Conservation (phyloP, 2,329 filamentous ascomycete genomes). For the Polychaeton citri region DNA sequence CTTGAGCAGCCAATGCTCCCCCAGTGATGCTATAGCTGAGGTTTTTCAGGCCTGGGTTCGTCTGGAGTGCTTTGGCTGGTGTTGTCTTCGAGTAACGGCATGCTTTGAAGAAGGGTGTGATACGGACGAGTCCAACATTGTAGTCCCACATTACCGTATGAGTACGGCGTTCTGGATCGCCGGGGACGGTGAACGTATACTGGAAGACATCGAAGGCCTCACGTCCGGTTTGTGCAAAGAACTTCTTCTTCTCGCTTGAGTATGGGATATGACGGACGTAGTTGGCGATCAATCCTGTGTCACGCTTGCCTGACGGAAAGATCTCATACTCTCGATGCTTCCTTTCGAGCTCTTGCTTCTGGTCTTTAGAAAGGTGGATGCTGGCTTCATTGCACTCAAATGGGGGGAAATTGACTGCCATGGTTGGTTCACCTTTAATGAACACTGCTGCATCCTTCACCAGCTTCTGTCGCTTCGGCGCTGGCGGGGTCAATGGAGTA, state of each 20-base stretch:
- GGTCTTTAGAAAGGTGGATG: conserved; percentile 9
- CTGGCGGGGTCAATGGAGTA: too few relatives aligned
- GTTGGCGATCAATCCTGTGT: conserved; percentile 30
- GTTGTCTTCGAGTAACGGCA: conserved; percentile 82
- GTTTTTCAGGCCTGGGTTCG: conserved; percentile 71
- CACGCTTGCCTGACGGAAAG: conserved; percentile 44
- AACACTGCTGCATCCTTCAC: conserved; percentile 53
- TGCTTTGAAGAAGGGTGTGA: conserved; percentile 90
- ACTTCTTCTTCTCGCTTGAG: conserved; percentile 85
- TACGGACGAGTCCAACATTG: conserved; percentile 81
- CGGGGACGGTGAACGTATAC: conserved; percentile 65
- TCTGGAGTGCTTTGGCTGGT: conserved; percentile 59
- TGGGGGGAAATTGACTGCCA: conserved; percentile 59
- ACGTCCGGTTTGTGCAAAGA: conserved; percentile 71
- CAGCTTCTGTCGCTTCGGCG: conserved; percentile 39
- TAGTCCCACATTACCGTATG: conserved; percentile 78
- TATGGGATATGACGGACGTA: conserved; percentile 65
- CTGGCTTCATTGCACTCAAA: conserved; percentile 46
- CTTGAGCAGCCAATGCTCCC: conserved; percentile 79
- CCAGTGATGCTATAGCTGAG: conserved; percentile 92
- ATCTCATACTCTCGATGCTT: conserved; percentile 54
- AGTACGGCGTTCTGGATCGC: conserved; percentile 40
- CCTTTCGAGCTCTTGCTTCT: conserved; percentile 34
- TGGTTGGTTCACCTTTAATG: conserved; percentile 48
- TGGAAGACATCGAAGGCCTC: conserved; percentile 83